Conservation (phyloP, 192 early-diverging fungal genomes). For the Chytriomyces confervae region DNA sequence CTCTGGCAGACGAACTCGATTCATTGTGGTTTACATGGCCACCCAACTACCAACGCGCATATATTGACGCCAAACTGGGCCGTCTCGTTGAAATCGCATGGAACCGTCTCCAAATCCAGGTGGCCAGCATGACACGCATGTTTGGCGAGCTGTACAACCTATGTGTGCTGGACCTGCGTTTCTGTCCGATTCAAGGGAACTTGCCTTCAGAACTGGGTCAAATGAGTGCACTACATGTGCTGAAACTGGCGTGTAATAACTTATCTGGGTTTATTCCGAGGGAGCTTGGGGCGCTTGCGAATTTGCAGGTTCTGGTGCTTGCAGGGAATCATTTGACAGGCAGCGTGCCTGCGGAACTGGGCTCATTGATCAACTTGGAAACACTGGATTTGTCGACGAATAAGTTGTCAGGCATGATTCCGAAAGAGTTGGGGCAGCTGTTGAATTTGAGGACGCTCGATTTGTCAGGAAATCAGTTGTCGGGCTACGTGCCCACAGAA, state of each 20-base stretch:
- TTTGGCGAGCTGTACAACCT: slow-evolving; percentile 6
- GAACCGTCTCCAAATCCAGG: neutral
- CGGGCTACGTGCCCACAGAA: slow-evolving; percentile 3
- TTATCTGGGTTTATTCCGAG: neutral
- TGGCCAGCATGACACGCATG: neutral
- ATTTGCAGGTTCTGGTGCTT: neutral
- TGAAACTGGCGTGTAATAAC: neutral
- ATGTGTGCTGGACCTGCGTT: neutral
- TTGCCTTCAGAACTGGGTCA: neutral
- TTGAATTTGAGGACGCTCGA: neutral
- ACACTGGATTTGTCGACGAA: neutral
- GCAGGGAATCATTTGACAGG: neutral
- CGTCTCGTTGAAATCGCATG: neutral
- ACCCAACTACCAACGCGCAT: slow-evolving; percentile 10
- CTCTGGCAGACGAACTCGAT: neutral
- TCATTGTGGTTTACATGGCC: slow-evolving; percentile 12
- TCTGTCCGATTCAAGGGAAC: neutral
- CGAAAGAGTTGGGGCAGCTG: neutral
- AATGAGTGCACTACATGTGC: neutral
- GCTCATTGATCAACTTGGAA: neutral
- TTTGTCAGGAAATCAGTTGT: neutral
- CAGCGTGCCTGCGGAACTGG: neutral
- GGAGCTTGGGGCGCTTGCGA: neutral
- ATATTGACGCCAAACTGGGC: neutral
- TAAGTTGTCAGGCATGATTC: neutral